Percentiles rank a stretch among this genome's conserved stretches.
Evolutionary conservation across 2,329 filamentous ascomycete species (phyloP).

Genomic region (Ascochyta rabiei): DNA sequence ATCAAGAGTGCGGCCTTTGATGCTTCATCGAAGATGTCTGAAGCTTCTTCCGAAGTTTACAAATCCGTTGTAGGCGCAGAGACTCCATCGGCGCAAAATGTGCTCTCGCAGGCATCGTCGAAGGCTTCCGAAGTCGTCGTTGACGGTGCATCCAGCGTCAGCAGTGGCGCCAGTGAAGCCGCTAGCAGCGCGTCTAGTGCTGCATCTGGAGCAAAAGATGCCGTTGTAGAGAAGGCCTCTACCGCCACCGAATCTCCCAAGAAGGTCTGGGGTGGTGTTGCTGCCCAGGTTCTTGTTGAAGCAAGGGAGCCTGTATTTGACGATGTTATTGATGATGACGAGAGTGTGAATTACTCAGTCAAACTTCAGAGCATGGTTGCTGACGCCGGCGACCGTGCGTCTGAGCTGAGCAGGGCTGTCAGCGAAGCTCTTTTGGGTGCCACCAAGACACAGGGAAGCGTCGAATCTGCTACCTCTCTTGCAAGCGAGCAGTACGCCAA

Average conservation of each 20-base stretch:
- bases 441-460: conserved; percentile 53
- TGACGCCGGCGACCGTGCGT: conserved; percentile 59
- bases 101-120: conserved; percentile 31
- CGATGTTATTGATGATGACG: conserved; percentile 56
- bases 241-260: conserved; percentile 44
- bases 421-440: conserved; percentile 60
- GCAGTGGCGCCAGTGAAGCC: conserved; percentile 18
- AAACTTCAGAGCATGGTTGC: conserved; percentile 59
- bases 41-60: conserved; percentile 23
- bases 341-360: conserved; percentile 56
- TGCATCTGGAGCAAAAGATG: conserved; percentile 24
- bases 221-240: conserved; percentile 30
- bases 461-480: conserved; percentile 59
- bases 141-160: conserved; percentile 21
- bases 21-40: conserved; percentile 37
- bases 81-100: conserved; percentile 26
- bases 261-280: conserved; percentile 62
- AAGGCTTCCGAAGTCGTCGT: conserved; percentile 9
- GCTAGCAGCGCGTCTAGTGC: conserved; percentile 29
- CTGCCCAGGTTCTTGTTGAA: conserved; percentile 58
- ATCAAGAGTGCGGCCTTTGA: conserved; percentile 46
- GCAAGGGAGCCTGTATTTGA: conserved; percentile 56
- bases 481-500: conserved; percentile 63
- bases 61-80: conserved; percentile 29
- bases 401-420: conserved; percentile 61